Evolutionary conservation across 352 stramenopile species (phyloP), one percentile per base, ranked within the genome.

Genomic region (Globisporangium spinosum): DNA sequence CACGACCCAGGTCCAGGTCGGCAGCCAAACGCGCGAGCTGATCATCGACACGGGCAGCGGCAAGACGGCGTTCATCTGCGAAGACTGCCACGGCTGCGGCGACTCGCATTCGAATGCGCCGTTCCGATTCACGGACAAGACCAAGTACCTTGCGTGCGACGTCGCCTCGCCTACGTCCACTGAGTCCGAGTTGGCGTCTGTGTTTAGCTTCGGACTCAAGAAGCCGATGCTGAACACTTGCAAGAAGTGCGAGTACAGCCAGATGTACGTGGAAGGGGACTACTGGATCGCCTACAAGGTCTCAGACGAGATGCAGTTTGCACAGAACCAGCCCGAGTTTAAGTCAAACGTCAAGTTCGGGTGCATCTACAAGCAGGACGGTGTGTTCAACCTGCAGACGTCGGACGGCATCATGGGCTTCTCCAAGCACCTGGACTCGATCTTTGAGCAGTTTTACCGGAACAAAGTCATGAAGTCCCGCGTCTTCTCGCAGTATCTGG

Each of bases 361-460:
- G n/a, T 99, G 96, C 81, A 98, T 98, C 75, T 93, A 85, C 40
- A 76, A 79, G 49, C 83, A 98, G 64, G 97, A 85, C 0, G 94
- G 94, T 13, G 80, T 98, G 29, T 98, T 99, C 70, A 87, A 89
- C 2, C 82, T 87, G 20, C 93, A 98, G 74, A 73, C 94, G 8
- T 97, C 95, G 25, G 94, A 99, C 77, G 97, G 97, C 10, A 99
- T 99, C 70, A 98, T 99, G 94, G 97, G 91, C 54, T 97, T 99
- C 79, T 98, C 85, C 1, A 77, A 75, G 23, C 83, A 97, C 62
- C 76, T 85, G n/a, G 79, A 96, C 65, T 95, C 95, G 43, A 85
- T 98, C 34, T 87, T 90, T 64, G 88, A 95, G 65, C 95, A 99
- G 82, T 93, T 98, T 67, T 92, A 93, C 69, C 67, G 80, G 4